Conservation (phyloP, 768 basidiomycete genomes). For the Mycena leptocephala region DNA sequence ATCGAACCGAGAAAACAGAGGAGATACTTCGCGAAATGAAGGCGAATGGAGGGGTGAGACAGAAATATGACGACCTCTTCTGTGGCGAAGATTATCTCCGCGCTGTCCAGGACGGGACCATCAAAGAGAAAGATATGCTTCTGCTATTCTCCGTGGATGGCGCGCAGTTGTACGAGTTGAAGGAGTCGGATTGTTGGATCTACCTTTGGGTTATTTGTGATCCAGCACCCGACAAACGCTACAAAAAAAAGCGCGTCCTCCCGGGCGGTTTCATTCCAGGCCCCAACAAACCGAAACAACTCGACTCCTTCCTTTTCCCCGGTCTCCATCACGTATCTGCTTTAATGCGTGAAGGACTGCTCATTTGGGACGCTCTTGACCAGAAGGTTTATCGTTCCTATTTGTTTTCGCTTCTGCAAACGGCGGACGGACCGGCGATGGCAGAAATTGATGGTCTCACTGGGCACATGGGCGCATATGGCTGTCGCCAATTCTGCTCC, state of each 20-base stretch:
- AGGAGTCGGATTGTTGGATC: constrained; percentile 48
- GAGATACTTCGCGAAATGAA: background rate
- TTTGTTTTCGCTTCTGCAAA: background rate
- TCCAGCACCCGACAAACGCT: constrained; percentile 28
- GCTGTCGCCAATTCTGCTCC: constrained; percentile 52
- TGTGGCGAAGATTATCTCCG: background rate
- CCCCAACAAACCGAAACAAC: background rate
- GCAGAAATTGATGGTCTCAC: background rate
- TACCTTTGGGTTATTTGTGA: constrained; percentile 47
- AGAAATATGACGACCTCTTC: background rate
- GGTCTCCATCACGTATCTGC: constrained; percentile 4
- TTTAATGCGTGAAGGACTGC: background rate
- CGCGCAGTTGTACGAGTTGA: constrained; percentile 44
- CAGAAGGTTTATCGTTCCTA: background rate
- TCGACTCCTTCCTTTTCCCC: background rate
- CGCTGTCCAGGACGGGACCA: background rate
- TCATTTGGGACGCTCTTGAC: constrained; percentile 1
- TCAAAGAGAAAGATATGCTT: background rate
- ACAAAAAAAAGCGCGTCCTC: constrained; percentile 35
- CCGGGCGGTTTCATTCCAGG: constrained; percentile 11
- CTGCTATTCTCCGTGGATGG: constrained; percentile 47
- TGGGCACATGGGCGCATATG: constrained; percentile 31
- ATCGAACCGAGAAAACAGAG: background rate
- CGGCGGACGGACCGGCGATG: constrained; percentile 12
- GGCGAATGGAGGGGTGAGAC: background rate